Evolutionary conservation across 345 rosid species (phyloP).

Genomic region (Eucalyptus decipiens): DNA sequence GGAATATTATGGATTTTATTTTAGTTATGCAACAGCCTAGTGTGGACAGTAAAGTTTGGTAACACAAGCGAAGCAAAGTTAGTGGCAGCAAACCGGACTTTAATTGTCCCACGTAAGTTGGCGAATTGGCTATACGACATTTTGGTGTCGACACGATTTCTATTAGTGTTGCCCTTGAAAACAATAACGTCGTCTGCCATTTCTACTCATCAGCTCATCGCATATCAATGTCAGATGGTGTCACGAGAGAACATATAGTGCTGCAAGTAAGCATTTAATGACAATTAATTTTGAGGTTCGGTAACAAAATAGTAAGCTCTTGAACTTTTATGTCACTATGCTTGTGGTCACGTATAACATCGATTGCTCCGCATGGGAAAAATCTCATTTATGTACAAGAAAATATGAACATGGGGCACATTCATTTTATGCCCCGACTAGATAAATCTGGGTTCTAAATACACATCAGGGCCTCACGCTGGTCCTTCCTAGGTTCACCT

Average conservation of each 20-base stretch:
- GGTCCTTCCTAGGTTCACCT: not conserved
- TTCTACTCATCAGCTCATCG: not conserved
- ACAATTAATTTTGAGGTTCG: not conserved
- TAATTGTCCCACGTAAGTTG: not conserved
- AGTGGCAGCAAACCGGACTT: not conserved
- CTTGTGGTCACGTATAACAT: not conserved
- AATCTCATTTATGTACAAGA: not conserved
- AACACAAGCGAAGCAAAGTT: not conserved
- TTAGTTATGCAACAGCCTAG: not conserved
- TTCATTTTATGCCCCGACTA: not conserved
- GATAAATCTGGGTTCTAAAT: not conserved
- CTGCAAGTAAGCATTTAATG: not conserved
- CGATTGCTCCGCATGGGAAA: not conserved
- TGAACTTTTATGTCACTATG: not conserved
- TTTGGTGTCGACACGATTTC: not conserved
- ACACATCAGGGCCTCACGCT: not conserved
- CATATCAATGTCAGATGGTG: not conserved
- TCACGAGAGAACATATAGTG: not conserved
- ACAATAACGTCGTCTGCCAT: not conserved
- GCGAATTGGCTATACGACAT: not conserved
- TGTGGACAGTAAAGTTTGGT: not conserved
- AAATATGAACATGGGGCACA: not conserved
- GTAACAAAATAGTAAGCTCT: not conserved
- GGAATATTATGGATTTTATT: not conserved
- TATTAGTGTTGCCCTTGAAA: not conserved